These are phyloP conservation scores for Yamadazyma olivae DNA, from an alignment of 805 yeast species.

Conservation along the genomic window DNA sequence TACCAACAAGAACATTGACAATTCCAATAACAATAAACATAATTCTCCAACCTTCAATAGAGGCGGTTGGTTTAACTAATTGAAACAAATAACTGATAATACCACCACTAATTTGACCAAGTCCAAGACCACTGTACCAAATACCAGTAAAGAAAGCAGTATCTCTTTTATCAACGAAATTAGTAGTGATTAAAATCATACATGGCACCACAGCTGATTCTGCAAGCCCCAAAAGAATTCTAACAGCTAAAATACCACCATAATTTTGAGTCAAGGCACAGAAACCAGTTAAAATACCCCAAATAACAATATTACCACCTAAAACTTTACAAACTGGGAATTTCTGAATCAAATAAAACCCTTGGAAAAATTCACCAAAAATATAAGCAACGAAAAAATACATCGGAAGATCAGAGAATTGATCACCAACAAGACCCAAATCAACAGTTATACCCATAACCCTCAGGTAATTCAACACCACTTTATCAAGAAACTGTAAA, in stretches of 20 bases:
- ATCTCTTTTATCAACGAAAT: conserved; percentile 20
- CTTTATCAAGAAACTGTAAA: conserved; percentile 14
- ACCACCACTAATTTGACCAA: conserved; percentile 20
- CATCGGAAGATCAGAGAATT: conserved; percentile 36
- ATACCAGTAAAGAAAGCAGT: conserved; percentile 20
- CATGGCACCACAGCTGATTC: conserved; percentile 23
- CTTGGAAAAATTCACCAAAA: conserved; percentile 26
- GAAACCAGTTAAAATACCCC: conserved; percentile 35
- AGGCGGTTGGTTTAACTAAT: conserved; percentile 11
- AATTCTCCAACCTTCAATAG: conserved; percentile 17
- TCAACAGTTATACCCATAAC: conserved; percentile 32
- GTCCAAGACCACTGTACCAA: conserved; percentile 21
- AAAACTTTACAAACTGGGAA: conserved; percentile 37
- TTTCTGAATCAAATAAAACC: conserved; percentile 34
- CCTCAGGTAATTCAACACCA: conserved; percentile 17
- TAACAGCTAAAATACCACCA: conserved; percentile 17
- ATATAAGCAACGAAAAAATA: conserved; percentile 46
- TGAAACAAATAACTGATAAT: conserved; percentile 17
- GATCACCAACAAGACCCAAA: conserved; percentile 23
- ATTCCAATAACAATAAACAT: conserved; percentile 19
- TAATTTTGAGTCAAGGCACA: conserved; percentile 32
- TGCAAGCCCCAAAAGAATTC: conserved; percentile 17
- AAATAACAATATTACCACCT: conserved; percentile 25
- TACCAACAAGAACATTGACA: conserved; percentile 15
- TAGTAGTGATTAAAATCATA: conserved; percentile 20